Evolutionary conservation across 148 eudicot species (phyloP), one percentile per base, ranked within the genome.

Genomic region (Heliamphora exappendiculata): DNA sequence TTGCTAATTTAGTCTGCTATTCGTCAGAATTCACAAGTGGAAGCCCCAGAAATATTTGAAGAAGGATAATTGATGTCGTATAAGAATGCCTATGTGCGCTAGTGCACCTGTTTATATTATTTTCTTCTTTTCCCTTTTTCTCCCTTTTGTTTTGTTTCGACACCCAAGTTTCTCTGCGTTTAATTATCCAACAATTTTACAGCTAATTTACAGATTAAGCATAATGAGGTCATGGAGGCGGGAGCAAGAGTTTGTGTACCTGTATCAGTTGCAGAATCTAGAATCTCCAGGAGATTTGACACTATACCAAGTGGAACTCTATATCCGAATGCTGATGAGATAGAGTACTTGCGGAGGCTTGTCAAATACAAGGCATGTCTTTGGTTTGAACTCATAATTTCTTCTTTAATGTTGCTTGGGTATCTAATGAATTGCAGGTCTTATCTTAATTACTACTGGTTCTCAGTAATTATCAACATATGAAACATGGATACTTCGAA

Each of bases 311-410:
- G 91, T 65, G 97, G 95, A 78, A 92, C 96, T 31, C 79, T 89
- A 17, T 72, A 89, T 80, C 97, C 98, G n/a, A 94, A 94, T 87
- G 97, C 97, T 39, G 98, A 94, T 76, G 98, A 94, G 84, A 94
- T 94, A 71, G 86, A 83, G 67, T 94, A 90, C 78, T 78, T 94
- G 88, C 89, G 82, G 80, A 94, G 97, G 78, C 98, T 94, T 85
- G 97, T 94, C 74, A 89, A 67, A 83, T 90, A 90, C 86, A 94
- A 92, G 97, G 98, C 71, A 87, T 12, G 81, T 74, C 55, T 70
- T 39, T 67, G 19, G 5, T 69, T 39, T 57, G 7, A 54, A 17
- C 44, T 10, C 16, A 24, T 24, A 22, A n/a, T 54, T 68, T 50
- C n/a, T 74, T 37, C 20, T 66, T 62, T 67, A 17, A 9, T 12